phyloP scores from a whole-genome alignment of 1,284 basidiomycete genomes.

The Trichosporon ovoides region DNA sequence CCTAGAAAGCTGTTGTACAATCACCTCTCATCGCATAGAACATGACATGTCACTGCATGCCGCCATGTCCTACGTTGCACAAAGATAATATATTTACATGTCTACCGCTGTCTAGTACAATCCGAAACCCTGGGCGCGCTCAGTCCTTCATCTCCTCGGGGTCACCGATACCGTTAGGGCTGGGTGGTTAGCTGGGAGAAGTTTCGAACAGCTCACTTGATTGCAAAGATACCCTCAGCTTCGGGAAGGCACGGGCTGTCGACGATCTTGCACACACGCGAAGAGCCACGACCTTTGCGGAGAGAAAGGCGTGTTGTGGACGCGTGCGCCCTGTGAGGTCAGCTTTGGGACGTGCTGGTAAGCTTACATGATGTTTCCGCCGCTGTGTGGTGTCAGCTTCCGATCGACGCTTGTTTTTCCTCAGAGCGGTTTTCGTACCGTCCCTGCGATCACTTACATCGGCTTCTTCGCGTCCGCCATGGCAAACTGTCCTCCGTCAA shows the following conservation, averaged over 20 bases:
- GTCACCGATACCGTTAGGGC: conserved; percentile 76
- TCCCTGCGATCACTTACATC: conserved; percentile 52
- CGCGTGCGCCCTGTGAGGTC: conserved; percentile 65
- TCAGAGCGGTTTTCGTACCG: no score
- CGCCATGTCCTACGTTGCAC: no score
- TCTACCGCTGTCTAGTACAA: not conserved
- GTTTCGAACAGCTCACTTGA: conserved; percentile 57
- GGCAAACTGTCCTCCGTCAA: conserved; percentile 83
- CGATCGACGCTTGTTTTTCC: no score
- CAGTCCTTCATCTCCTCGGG: conserved; percentile 72
- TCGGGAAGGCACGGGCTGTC: conserved; percentile 98
- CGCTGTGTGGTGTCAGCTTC: conserved; percentile 44
- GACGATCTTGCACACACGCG: conserved; percentile 92
- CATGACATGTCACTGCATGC: not conserved
- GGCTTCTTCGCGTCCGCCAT: conserved; percentile 85
- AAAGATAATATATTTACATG: not conserved
- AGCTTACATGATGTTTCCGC: conserved; percentile 76
- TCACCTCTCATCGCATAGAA: conserved; percentile 6
- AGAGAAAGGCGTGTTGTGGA: conserved; percentile 90
- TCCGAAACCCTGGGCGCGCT: not conserved
- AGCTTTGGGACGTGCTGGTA: not conserved
- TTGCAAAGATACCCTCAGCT: conserved; percentile 92
- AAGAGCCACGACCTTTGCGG: conserved; percentile 87
- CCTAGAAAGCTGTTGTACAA: not conserved
- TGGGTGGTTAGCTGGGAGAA: conserved; percentile 16